phyloP scores from a whole-genome alignment of 108 stramenopile genomes.

The Epithemia pelagica region DNA sequence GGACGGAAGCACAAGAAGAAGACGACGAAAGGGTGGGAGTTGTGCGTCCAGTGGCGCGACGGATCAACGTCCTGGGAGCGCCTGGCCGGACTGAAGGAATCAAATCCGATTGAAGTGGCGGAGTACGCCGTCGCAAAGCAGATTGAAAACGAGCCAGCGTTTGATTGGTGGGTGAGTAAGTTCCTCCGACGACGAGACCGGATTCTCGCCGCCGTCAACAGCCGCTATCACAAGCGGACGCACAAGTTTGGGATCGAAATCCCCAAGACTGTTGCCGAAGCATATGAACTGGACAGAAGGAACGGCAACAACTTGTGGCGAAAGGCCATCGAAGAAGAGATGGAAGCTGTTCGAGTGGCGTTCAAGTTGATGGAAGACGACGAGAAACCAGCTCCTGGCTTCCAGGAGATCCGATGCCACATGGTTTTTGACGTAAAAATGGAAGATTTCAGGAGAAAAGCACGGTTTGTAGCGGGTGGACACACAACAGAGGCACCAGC shows the following conservation, averaged over 20 bases:
- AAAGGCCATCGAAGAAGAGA: constrained; percentile 29
- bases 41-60: too few relatives aligned
- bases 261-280: constrained; percentile 23
- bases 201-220: constrained; percentile 16
- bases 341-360: constrained; percentile 27
- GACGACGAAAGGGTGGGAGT: too few relatives aligned
- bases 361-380: constrained; percentile 17
- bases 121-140: constrained; percentile 34
- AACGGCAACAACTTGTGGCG: constrained; percentile 25
- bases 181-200: constrained; percentile 15
- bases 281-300: constrained; percentile 12
- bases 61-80: too few relatives aligned
- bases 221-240: constrained; percentile 1
- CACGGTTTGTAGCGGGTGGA: constrained; percentile 28
- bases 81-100: too few relatives aligned
- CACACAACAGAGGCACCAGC: constrained; percentile 24
- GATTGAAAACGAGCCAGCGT: constrained; percentile 32
- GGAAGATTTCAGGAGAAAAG: constrained; percentile 10
- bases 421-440: constrained; percentile 22
- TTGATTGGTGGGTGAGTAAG: constrained; percentile 41
- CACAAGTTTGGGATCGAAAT: constrained; percentile 47
- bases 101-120: too few relatives aligned
- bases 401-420: constrained; percentile 18
- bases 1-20: too few relatives aligned
- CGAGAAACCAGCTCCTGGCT: constrained; percentile 1